phyloP scores from a whole-genome alignment of 805 yeast genomes.

The Wickerhamomyces canadensis region DNA sequence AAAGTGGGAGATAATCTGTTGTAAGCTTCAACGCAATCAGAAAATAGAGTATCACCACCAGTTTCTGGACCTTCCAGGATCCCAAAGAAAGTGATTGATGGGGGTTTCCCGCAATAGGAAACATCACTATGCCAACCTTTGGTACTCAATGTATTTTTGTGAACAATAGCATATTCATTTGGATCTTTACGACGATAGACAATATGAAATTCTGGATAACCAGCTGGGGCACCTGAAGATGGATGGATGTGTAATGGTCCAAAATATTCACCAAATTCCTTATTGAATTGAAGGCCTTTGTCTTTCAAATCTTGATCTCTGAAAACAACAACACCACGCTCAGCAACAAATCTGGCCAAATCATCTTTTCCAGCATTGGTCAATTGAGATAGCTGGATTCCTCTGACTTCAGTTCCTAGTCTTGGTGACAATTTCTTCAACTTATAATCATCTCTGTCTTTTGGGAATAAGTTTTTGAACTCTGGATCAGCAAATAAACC shows the following conservation, averaged over 20 bases:
- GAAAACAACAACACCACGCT: slow-evolving; percentile 64
- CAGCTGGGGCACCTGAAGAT: slow-evolving; percentile 63
- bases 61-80: slow-evolving; percentile 54
- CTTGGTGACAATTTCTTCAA: slow-evolving; percentile 54
- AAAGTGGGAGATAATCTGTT: slow-evolving; percentile 63
- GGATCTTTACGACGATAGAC: slow-evolving; percentile 45
- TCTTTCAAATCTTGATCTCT: slow-evolving; percentile 61
- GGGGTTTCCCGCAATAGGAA: slow-evolving; percentile 68
- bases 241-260: slow-evolving; percentile 74
- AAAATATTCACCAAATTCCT: slow-evolving; percentile 54
- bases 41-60: slow-evolving; percentile 78
- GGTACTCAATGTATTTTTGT: slow-evolving; percentile 19
- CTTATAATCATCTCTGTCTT: slow-evolving; percentile 19
- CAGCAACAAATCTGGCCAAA: slow-evolving; percentile 61
- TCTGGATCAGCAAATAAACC: slow-evolving; percentile 62
- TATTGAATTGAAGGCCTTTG: slow-evolving; percentile 41
- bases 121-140: slow-evolving; percentile 67
- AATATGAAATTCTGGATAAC: slow-evolving; percentile 54
- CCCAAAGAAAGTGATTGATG: slow-evolving; percentile 63
- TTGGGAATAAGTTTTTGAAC: slow-evolving; percentile 45
- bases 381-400: slow-evolving; percentile 54
- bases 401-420: slow-evolving; percentile 59
- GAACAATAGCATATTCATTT: slow-evolving; percentile 25
- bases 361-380: slow-evolving; percentile 56
- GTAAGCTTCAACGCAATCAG: slow-evolving; percentile 68